These are phyloP conservation scores for Backusella psychrophila DNA, from an alignment of 192 early-diverging fungal species.

Conservation along the genomic window DNA sequence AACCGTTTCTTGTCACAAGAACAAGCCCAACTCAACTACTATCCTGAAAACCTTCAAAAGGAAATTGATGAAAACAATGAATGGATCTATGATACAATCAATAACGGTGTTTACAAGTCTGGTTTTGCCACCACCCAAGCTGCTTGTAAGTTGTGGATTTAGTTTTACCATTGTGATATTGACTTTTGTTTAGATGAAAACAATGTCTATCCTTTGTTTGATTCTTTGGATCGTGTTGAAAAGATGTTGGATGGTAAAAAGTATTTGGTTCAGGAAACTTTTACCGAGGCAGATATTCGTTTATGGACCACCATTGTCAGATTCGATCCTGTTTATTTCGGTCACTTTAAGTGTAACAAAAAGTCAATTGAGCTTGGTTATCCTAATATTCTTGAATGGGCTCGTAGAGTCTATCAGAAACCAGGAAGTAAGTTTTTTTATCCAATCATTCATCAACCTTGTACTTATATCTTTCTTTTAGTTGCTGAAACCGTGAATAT, in stretches of 20 bases:
- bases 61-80: conserved; percentile 87
- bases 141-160: conserved; percentile 49
- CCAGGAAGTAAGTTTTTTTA: conserved; percentile 38
- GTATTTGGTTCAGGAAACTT: conserved; percentile 73
- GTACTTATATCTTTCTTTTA: background rate
- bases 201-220: conserved; percentile 70
- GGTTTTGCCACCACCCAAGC: conserved; percentile 90
- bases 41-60: conserved; percentile 70
- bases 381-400: conserved; percentile 86
- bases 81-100: conserved; percentile 93
- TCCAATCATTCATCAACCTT: too few relatives aligned
- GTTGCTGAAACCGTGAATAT: conserved; percentile 87
- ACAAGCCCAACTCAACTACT: conserved; percentile 69
- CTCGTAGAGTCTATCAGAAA: conserved; percentile 78
- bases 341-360: conserved; percentile 95
- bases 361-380: conserved; percentile 85
- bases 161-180: conserved; percentile 14
- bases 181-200: conserved; percentile 56
- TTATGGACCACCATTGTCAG: conserved; percentile 93
- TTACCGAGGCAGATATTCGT: conserved; percentile 95
- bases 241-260: conserved; percentile 65
- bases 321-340: conserved; percentile 93
- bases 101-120: conserved; percentile 95
- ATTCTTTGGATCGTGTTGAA: conserved; percentile 83
- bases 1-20: conserved; percentile 65